Base-by-base conservation (phyloP, 192 early-diverging fungal genomes). In the Diversispora epigaea region DNA sequence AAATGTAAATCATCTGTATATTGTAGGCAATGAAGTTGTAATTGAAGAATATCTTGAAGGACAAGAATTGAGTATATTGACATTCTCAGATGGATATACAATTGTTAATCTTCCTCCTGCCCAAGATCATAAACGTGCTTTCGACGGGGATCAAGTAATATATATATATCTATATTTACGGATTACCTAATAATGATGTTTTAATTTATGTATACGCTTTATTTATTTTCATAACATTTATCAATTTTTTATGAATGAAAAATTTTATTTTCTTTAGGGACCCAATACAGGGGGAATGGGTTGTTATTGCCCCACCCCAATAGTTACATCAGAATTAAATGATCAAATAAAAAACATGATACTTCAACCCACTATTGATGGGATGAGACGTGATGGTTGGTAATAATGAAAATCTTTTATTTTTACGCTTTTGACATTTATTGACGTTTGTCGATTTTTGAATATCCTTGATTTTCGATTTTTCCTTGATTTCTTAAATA, bases 241-340 rank as follows among this genome's bases (percentile, higher is more conserved):
- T 32, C 25, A 32, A 32, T 32, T 0, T 32, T 32, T 32, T 2
- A 32, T 32, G 2, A 32, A 32, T 32, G 25, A 32, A 32, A 32
- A 32, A 32, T 32, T 17, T 14, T n/a, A n/a, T n/a, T 11, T 46
- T 68, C 6, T 60, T 45, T 71, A 87, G 76, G 96, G 98, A 0
- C 93, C 93, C 67, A 99, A 98, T 86, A 98, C 96, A 3, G 98
- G 98, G 73, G 98, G 98, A 62, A 99, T 99, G 98, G 98, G 98
- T 9, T 94, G 93, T 67, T 99, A 99, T 79, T 94, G 93, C 46
- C 98, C 98, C 19, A 95, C 96, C 0, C 96, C 98, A 15, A 89
- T 98, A 58, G 94, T 90, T 60, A 94, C 95, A 7, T 78, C 89
- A 12, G 89, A 89, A 76, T 84, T 98, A 41, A 77, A 94, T 55